Percentiles rank a stretch among this genome's conserved stretches.
These are phyloP conservation scores for Tephrocybe sp. DNA, from an alignment of 768 basidiomycete species.

Conservation along the genomic window DNA sequence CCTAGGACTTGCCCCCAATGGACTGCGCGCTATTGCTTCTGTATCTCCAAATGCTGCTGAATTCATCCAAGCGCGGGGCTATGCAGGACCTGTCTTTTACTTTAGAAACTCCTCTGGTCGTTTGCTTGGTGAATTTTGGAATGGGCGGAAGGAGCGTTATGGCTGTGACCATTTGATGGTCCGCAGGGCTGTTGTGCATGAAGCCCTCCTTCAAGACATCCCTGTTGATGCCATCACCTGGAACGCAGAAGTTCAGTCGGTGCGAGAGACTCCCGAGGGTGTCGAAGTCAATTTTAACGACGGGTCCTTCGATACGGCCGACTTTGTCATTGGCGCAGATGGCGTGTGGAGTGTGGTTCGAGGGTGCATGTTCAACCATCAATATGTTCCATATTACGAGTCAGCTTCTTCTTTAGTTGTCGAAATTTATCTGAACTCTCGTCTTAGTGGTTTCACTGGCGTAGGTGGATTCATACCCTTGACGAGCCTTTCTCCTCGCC, in stretches of 20 bases:
- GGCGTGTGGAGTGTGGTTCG: constrained; percentile 37
- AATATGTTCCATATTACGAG: constrained; percentile 28
- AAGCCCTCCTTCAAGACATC: constrained; percentile 31
- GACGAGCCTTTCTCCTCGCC: constrained; percentile 22
- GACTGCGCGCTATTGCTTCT: constrained; percentile 32
- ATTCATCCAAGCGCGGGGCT: constrained; percentile 26
- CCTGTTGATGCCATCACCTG: constrained; percentile 28
- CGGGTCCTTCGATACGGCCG: constrained; percentile 30
- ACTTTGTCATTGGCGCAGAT: constrained; percentile 41
- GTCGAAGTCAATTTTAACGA: constrained; percentile 28
- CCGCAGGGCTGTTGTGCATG: constrained; percentile 31
- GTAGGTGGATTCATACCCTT: constrained; percentile 39
- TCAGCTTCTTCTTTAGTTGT: constrained; percentile 11
- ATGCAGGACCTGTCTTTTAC: constrained; percentile 8
- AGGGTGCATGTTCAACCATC: constrained; percentile 28
- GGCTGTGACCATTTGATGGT: constrained; percentile 33
- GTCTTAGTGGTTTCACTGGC: constrained; percentile 28
- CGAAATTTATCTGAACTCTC: not conserved
- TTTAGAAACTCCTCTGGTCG: constrained; percentile 31
- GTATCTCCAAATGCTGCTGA: constrained; percentile 28
- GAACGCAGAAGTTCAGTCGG: constrained; percentile 27
- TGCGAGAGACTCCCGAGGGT: constrained; percentile 26
- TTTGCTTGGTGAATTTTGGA: constrained; percentile 29
- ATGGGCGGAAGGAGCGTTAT: constrained; percentile 30
- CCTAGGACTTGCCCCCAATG: constrained; percentile 39